Conservation (phyloP, 2,329 filamentous ascomycete genomes). For the Hymenotorrendiella dingleyae region DNA sequence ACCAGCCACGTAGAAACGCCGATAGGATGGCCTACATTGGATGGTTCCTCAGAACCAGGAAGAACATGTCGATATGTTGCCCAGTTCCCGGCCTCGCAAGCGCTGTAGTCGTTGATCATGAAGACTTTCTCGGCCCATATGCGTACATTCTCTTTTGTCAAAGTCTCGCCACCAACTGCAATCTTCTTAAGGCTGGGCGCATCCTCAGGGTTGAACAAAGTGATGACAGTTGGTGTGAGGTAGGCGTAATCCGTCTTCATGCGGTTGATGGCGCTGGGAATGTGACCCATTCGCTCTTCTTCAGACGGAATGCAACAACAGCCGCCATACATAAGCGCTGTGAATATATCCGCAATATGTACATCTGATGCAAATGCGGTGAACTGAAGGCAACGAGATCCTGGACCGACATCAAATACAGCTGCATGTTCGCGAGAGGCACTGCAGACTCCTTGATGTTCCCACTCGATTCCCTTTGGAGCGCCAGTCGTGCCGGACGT, state of each 20-base stretch:
- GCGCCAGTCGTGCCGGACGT: slow-evolving; percentile 29
- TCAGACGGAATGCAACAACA: slow-evolving; percentile 37
- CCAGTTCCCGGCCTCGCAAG: slow-evolving; percentile 22
- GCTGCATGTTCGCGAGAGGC: slow-evolving; percentile 1
- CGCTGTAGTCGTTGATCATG: slow-evolving; percentile 39
- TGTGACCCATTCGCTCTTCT: slow-evolving; percentile 33
- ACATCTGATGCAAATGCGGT: slow-evolving; percentile 33
- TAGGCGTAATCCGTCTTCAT: slow-evolving; percentile 21
- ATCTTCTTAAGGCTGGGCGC: slow-evolving; percentile 22
- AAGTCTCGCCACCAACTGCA: slow-evolving; percentile 27
- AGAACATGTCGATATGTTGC: slow-evolving; percentile 11
- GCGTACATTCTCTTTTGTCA: slow-evolving; percentile 33
- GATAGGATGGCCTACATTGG: slow-evolving; percentile 6
- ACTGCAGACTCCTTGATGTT: slow-evolving; percentile 20
- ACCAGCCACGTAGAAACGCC: slow-evolving; percentile 2
- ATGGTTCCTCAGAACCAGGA: not conserved
- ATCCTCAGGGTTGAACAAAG: slow-evolving; percentile 19
- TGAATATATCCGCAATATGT: slow-evolving; percentile 32
- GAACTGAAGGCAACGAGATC: slow-evolving; percentile 7
- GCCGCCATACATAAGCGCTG: slow-evolving; percentile 32
- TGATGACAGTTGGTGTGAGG: slow-evolving; percentile 28
- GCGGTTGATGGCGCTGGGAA: slow-evolving; percentile 27
- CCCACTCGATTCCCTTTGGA: slow-evolving; percentile 12
- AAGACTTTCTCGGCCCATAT: slow-evolving; percentile 33
- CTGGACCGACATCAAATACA: not conserved